Evolutionary conservation across 1,284 basidiomycete genomes (phyloP), one percentile per base, ranked within the genome.

Genomic region (Irpex sp.): DNA sequence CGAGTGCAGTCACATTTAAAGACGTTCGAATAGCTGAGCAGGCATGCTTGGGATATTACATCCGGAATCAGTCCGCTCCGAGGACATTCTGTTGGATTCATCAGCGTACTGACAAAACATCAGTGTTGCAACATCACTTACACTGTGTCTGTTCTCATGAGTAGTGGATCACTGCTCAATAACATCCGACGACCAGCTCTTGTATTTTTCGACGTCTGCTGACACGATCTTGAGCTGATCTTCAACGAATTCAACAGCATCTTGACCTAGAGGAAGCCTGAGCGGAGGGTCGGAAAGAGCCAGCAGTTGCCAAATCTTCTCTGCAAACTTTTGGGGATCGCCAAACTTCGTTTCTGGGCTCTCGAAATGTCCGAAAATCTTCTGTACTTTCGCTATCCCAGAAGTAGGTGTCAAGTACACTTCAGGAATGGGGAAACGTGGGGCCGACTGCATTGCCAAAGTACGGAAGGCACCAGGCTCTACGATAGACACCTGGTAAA

Each of bases 231-330:
- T 47, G 44, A 47, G 44, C 44, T 47, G 44, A 47, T n/a, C 44
- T n/a, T 47, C 44, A 83, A 47, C 88, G 87, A 87, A 81, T 88
- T 6, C 70, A 73, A 54, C 69, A 77, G 26, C 85, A 87, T 68
- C 69, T 88, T 54, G 65, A 80, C 19, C 66, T 69, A 13, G 67
- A 81, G 19, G 83, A 81, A 0, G 81, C 85, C 67, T 72, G 73
- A 4, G 71, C 80, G 66, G 86, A 85, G 5, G 79, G 76, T 6
- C 72, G 82, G 47, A 59, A 82, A 5, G 67, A 70, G 36, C 71
- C 74, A 2, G 69, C 75, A 2, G 49, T 58, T 58, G 1, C 79
- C 76, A 66, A 76, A 73, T 57, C 44, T 47, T 47, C 44, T 47
- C 44, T n/a, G 44, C 44, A 13, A 47, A 47, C 44, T 47, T 47